These are phyloP conservation scores for Nigrospora oryzae DNA, from an alignment of 2,329 filamentous ascomycete genomes.

Conservation along the genomic window DNA sequence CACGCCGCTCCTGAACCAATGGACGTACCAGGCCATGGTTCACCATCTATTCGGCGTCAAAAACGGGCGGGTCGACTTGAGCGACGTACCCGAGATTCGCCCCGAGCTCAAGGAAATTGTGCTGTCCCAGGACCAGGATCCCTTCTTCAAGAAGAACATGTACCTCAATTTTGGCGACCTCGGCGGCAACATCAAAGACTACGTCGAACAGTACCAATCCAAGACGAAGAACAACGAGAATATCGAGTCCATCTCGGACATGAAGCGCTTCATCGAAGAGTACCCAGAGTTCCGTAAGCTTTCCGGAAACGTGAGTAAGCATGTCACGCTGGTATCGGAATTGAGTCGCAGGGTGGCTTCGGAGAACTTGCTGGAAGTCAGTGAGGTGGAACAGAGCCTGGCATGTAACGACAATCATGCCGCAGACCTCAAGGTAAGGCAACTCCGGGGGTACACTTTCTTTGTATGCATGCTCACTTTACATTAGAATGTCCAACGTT, in stretches of 20 bases:
- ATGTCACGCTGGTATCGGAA: slow-evolving; percentile 92
- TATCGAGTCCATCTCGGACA: slow-evolving; percentile 93
- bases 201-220: slow-evolving; percentile 95
- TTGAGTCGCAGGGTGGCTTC: slow-evolving; percentile 79
- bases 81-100: slow-evolving; percentile 72
- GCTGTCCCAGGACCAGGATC: slow-evolving; percentile 91
- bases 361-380: slow-evolving; percentile 87
- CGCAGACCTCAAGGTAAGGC: slow-evolving; percentile 72
- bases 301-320: slow-evolving; percentile 96
- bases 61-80: slow-evolving; percentile 88
- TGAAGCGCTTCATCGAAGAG: slow-evolving; percentile 99
- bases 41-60: slow-evolving; percentile 90
- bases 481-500: slow-evolving; percentile 65
- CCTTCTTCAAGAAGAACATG: slow-evolving; percentile 99
- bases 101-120: slow-evolving; percentile 91
- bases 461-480: no score
- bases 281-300: slow-evolving; percentile 97
- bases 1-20: slow-evolving; percentile 89
- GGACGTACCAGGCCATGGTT: slow-evolving; percentile 99
- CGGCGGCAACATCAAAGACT: slow-evolving; percentile 94
- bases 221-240: slow-evolving; percentile 96
- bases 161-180: slow-evolving; percentile 95
- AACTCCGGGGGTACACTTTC: background rate
- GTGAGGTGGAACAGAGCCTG: slow-evolving; percentile 91
- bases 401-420: slow-evolving; percentile 95